Evolutionary conservation across 495 filamentous ascomycete genomes (phyloP), one percentile per base, ranked within the genome.

Genomic region (Sordaria brevicollis): DNA sequence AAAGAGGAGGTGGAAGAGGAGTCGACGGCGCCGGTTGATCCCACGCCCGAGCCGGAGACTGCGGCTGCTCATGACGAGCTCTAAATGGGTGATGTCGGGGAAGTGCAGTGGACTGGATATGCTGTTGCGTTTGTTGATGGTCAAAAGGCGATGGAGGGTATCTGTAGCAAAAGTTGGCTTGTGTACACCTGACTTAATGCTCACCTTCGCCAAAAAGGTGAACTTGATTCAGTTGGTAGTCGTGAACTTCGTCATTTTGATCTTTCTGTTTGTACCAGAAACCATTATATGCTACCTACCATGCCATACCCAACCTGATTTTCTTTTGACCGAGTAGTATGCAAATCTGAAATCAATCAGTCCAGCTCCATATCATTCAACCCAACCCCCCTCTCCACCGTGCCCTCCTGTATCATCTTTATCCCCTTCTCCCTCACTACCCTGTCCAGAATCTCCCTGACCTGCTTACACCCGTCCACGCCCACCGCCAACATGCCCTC

Each of bases 401-500:
- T 79, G 5, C 89, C 87, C 68, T 87, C 87, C 66, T 87, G 83
- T 65, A 96, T 76, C 79, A 91, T 84, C 74, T 82, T 85, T 71
- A 79, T 82, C 31, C 92, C 92, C 76, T 89, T 88, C 71, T 80
- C 83, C 76, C 87, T 85, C 8, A 94, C 89, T 8, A 92, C 86
- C 38, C 79, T 78, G 76, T 94, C 92, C 73, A 94, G 73, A 36
- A 97, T 87, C 75, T 90, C 88, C 71, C 91, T 86, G 33, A 99
- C 86, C 79, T 93, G 90, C 79, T 87, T 90, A 80, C 96, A 98
- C 43, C 93, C 95, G 80, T 97, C 94, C 49, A 97, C 89, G 0
- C 90, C 96, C 11, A 95, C 93, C 0, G 90, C 92, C 73, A 97
- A 79, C 92, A 99, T 96, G 1, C 90, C 91, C 82, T 99, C 95